Conservation (phyloP, 2,329 filamentous ascomycete genomes). For the Aureobasidium sp. region DNA sequence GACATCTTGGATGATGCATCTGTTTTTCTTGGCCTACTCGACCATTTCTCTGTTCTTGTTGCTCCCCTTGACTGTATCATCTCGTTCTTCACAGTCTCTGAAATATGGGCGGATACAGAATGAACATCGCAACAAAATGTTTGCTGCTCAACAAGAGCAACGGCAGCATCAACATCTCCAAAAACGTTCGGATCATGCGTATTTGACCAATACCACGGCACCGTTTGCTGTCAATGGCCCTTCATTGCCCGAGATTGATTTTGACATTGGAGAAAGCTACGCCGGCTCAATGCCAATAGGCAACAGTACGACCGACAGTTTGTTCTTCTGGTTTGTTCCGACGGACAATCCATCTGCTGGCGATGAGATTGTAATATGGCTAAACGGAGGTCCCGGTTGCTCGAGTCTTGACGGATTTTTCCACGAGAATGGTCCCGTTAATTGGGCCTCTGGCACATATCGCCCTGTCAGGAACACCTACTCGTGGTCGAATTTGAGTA, state of each 20-base stretch:
- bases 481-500: background rate
- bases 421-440: constrained; percentile 54
- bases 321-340: constrained; percentile 64
- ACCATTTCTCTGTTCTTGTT: background rate
- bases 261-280: constrained; percentile 49
- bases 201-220: constrained; percentile 14
- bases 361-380: constrained; percentile 57
- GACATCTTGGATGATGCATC: background rate
- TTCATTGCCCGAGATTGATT: constrained; percentile 38
- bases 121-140: constrained; percentile 4
- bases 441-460: constrained; percentile 42
- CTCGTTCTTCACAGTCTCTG: background rate
- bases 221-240: constrained; percentile 26
- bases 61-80: background rate
- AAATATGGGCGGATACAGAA: constrained; percentile 1
- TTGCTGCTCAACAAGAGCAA: background rate
- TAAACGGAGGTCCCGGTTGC: constrained; percentile 50
- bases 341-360: constrained; percentile 49
- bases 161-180: background rate
- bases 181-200: background rate
- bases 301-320: constrained; percentile 45
- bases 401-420: constrained; percentile 51
- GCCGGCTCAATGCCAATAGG: constrained; percentile 66
- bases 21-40: background rate
- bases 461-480: background rate